These are phyloP conservation scores for Umbelopsis sp. DNA, from an alignment of 192 early-diverging fungal species.

Conservation along the genomic window DNA sequence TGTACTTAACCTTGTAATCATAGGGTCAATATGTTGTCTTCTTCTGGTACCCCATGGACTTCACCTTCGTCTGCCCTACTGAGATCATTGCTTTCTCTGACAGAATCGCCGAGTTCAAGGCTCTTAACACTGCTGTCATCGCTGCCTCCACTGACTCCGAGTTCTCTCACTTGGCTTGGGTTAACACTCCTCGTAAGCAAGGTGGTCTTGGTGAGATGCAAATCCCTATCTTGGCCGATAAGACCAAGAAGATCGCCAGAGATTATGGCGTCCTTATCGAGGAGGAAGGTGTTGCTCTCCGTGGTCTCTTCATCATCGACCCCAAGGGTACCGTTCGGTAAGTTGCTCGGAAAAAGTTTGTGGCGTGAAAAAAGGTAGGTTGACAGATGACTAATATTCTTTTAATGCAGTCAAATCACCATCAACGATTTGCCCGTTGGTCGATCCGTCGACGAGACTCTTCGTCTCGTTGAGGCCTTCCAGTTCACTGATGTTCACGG, in stretches of 20 bases:
- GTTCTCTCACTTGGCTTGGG: conserved; percentile 90
- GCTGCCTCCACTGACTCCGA: conserved; percentile 72
- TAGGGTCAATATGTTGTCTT: conserved; percentile 52
- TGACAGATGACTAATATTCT: neutral
- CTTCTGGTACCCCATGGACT: conserved; percentile 90
- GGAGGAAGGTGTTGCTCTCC: conserved; percentile 77
- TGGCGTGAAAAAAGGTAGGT: neutral
- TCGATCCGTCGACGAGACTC: conserved; percentile 81
- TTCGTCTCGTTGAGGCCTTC: conserved; percentile 90
- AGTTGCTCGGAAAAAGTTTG: neutral
- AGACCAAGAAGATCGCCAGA: conserved; percentile 83
- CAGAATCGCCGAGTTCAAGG: conserved; percentile 79
- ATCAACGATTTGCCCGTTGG: conserved; percentile 92
- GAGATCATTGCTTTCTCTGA: conserved; percentile 93
- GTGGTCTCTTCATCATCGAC: conserved; percentile 91
- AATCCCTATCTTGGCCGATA: conserved; percentile 72
- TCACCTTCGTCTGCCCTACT: conserved; percentile 91
- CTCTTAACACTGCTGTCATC: conserved; percentile 74
- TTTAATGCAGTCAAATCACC: conserved; percentile 58
- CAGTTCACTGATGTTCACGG: conserved; percentile 88
- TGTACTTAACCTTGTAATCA: neutral
- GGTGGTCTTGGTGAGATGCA: conserved; percentile 93
- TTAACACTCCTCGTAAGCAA: conserved; percentile 77
- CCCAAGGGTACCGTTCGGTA: conserved; percentile 80
- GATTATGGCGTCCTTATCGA: conserved; percentile 89